Conservation (phyloP, 1,139 yeast genomes). For the Blastobotrys ciferrii region DNA sequence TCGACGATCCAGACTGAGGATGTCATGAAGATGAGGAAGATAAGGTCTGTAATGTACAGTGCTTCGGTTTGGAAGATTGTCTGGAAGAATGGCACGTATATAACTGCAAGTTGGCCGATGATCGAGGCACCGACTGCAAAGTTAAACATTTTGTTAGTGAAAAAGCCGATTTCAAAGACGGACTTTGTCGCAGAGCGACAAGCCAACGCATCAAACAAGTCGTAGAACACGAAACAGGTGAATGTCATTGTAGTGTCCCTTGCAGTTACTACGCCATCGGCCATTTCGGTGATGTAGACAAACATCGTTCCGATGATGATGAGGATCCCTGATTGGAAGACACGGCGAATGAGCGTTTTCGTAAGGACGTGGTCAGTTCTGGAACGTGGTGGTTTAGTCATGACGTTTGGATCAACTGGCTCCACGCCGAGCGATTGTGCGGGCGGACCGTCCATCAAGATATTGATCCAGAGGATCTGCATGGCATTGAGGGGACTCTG, state of each 20-base stretch:
- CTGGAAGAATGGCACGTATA: conserved; percentile 90
- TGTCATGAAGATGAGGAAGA: conserved; percentile 59
- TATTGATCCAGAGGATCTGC: conserved; percentile 97
- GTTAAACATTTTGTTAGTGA: conserved; percentile 85
- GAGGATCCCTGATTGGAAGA: conserved; percentile 68
- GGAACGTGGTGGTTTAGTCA: conserved; percentile 90
- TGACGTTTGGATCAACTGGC: conserved; percentile 92
- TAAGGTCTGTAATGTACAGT: conserved; percentile 61
- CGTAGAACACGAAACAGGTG: conserved; percentile 91
- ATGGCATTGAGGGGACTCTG: conserved; percentile 98
- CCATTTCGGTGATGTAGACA: conserved; percentile 81
- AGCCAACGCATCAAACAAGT: conserved; percentile 91
- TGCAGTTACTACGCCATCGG: conserved; percentile 74
- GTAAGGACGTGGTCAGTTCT: conserved; percentile 83
- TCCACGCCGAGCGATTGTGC: conserved; percentile 97
- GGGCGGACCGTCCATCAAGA: conserved; percentile 98
- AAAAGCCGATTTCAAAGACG: conserved; percentile 69
- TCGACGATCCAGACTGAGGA: conserved; percentile 84
- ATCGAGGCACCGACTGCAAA: conserved; percentile 88
- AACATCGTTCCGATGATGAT: conserved; percentile 77
- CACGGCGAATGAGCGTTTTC: conserved; percentile 61
- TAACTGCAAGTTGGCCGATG: conserved; percentile 89
- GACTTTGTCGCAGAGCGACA: conserved; percentile 88
- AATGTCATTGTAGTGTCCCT: conserved; percentile 99
- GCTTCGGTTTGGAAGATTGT: conserved; percentile 92